phyloP scores from a whole-genome alignment of 768 basidiomycete species.

The Naematelia aurantialba region DNA sequence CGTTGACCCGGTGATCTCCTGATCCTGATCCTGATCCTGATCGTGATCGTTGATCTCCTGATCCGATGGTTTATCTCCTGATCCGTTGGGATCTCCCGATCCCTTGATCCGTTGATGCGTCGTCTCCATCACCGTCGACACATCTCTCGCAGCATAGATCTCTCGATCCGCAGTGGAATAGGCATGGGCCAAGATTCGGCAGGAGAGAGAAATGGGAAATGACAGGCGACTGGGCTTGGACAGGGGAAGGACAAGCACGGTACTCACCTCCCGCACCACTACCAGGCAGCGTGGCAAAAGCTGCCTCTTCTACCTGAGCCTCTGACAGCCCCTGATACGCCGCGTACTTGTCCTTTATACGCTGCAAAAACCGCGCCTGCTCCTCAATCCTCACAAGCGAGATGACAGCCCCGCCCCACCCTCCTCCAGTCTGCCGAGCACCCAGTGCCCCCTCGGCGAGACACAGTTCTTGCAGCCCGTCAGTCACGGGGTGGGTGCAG shows the following conservation, averaged over 20 bases:
- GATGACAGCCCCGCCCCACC: constrained; percentile 88
- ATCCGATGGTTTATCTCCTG: too few relatives aligned
- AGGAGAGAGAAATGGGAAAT: not conserved
- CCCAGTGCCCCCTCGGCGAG: constrained; percentile 71
- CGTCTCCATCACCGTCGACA: too few relatives aligned
- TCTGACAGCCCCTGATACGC: constrained; percentile 64
- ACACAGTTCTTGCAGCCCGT: constrained; percentile 65
- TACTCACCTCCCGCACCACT: constrained; percentile 73
- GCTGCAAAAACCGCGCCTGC: constrained; percentile 63
- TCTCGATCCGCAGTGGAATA: too few relatives aligned
- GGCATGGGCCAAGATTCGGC: too few relatives aligned
- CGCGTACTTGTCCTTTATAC: constrained; percentile 60
- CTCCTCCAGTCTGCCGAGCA: constrained; percentile 79
- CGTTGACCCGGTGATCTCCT: too few relatives aligned
- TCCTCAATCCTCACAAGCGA: constrained; percentile 67
- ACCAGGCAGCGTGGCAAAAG: constrained; percentile 80
- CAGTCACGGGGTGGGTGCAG: constrained; percentile 74
- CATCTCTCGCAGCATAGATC: too few relatives aligned
- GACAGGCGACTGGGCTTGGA: too few relatives aligned
- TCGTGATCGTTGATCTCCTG: too few relatives aligned
- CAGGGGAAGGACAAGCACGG: not conserved
- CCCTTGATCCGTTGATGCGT: too few relatives aligned
- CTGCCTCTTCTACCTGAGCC: constrained; percentile 61
- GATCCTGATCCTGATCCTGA: too few relatives aligned
- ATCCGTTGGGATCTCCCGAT: too few relatives aligned